Evolutionary conservation across 2,329 filamentous ascomycete species (phyloP), one percentile per base, ranked within the genome.

Genomic region (Delphinella strobiligena): DNA sequence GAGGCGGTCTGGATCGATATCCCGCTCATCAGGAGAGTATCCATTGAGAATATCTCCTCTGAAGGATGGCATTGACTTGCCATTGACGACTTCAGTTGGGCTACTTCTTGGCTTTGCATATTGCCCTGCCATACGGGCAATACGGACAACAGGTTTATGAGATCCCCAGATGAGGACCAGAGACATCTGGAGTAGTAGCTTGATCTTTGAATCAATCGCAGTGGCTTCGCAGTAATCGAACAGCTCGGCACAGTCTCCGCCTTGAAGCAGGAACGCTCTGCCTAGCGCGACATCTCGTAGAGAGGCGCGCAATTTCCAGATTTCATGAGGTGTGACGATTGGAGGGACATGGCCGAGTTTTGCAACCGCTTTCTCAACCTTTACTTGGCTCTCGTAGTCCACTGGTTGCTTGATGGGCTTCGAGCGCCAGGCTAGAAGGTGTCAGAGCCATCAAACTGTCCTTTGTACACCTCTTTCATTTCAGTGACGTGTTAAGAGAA

Each of bases 11-110:
- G 91, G 89, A 55, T 96, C 86, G 24, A 93, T 79, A 30, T 73
- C 74, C 41, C 91, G 70, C 47, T 88, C 77, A n/a, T 80, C 75
- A 0, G 77, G 64, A 29, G 77, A 73, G 62, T 80, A 94, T 18
- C 89, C 89, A 56, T 98, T 98, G 47, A 98, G 71, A 45, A 96
- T 96, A 52, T 98, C 91, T 12, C 91, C 91, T 38, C 91, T 74
- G 71, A 96, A 98, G 31, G 84, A 91, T 3, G 85, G 83, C 40
- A 94, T 81, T 54, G 86, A 76, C 44, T 76, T 75, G 37, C 87
- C 88, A 47, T 93, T 69, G 37, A 93, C 67, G 2, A 78, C 72
- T 65, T 98, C 91, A 29, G 78, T 88, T 0, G 89, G 83, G 51
- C 81, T 93, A 3, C 86, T 94, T 41, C 91, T 72, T 2, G 89